Evolutionary conservation across 2,329 filamentous ascomycete species (phyloP).

Genomic region (Cordyceps cicadae): DNA sequence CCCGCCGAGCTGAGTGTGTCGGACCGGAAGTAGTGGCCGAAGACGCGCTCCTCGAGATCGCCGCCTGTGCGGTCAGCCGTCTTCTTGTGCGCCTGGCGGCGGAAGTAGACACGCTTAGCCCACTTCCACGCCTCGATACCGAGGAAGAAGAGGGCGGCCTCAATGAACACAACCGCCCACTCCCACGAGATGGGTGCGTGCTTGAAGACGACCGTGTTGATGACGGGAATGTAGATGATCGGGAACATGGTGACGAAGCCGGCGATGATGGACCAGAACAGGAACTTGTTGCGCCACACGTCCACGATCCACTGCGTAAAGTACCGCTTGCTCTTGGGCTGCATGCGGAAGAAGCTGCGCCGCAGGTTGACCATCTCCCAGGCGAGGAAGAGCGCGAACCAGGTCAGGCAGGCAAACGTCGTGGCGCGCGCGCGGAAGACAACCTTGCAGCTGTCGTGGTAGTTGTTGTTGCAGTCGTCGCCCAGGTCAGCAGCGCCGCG

Average conservation of each 20-base stretch:
- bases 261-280: slow-evolving; percentile 51
- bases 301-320: slow-evolving; percentile 59
- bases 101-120: slow-evolving; percentile 40
- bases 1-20: slow-evolving; percentile 12
- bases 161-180: slow-evolving; percentile 51
- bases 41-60: slow-evolving; percentile 26
- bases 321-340: slow-evolving; percentile 51
- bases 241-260: slow-evolving; percentile 40
- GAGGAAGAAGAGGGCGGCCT: slow-evolving; percentile 46
- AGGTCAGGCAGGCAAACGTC: slow-evolving; percentile 63
- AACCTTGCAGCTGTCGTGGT: slow-evolving; percentile 43
- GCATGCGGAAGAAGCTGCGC: slow-evolving; percentile 64
- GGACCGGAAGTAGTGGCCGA: slow-evolving; percentile 24
- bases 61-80: slow-evolving; percentile 8
- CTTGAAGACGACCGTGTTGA: slow-evolving; percentile 50
- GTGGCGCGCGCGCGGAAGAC: slow-evolving; percentile 64
- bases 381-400: slow-evolving; percentile 65
- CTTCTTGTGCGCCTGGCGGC: slow-evolving; percentile 21
- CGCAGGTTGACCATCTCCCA: slow-evolving; percentile 69
- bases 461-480: slow-evolving; percentile 49
- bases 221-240: slow-evolving; percentile 47
- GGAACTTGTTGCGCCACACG: slow-evolving; percentile 61
- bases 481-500: slow-evolving; percentile 44
- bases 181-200: slow-evolving; percentile 52
- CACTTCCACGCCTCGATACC: slow-evolving; percentile 53